Evolutionary conservation across 768 basidiomycete genomes (phyloP).

Genomic region (Lactarius vividus): DNA sequence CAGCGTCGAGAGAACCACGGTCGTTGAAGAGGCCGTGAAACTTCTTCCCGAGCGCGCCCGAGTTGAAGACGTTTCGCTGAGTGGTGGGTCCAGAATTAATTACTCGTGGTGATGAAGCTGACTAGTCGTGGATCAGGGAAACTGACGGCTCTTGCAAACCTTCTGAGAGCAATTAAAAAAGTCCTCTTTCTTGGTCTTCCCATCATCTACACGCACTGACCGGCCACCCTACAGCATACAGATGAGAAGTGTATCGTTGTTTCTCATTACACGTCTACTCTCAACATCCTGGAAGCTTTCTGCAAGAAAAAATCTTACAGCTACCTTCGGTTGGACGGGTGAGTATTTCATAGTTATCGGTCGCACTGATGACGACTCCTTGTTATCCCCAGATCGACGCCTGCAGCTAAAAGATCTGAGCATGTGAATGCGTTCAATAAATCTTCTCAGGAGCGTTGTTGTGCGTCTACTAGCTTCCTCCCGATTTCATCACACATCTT

Average conservation of each 20-base stretch:
- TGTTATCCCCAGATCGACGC: conserved; percentile 57
- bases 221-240: conserved; percentile 48
- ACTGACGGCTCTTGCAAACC: conserved; percentile 58
- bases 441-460: conserved; percentile 64
- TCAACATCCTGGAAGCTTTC: conserved; percentile 86
- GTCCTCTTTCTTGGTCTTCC: conserved; percentile 37
- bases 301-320: conserved; percentile 76
- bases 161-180: conserved; percentile 59
- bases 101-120: conserved; percentile 16
- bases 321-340: conserved; percentile 88
- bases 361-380: conserved; percentile 10
- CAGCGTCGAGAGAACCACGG: conserved; percentile 44
- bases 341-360: conserved; percentile 19
- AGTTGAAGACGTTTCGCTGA: conserved; percentile 71
- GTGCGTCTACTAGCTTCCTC: conserved; percentile 43
- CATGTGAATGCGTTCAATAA: conserved; percentile 89
- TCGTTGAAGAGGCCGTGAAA: conserved; percentile 57
- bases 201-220: not conserved
- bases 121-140: conserved; percentile 55
- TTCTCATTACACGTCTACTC: conserved; percentile 94
- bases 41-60: conserved; percentile 58
- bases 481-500: not conserved
- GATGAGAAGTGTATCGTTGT: conserved; percentile 95
- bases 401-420: conserved; percentile 74
- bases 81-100: conserved; percentile 49